These are phyloP conservation scores for Sesbania bispinosa DNA, from an alignment of 306 rosid species.

Conservation along the genomic window DNA sequence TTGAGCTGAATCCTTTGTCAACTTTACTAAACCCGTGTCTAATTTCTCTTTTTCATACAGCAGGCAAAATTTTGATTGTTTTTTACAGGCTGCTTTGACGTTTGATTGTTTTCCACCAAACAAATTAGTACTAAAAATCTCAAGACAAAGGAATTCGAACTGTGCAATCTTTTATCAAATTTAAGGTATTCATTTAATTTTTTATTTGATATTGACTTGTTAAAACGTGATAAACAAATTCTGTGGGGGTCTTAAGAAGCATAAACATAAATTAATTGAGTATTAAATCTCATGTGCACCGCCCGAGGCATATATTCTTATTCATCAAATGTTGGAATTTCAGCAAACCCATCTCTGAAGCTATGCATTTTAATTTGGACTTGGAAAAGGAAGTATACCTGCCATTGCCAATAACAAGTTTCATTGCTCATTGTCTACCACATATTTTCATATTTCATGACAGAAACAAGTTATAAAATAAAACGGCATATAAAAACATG, in stretches of 20 bases:
- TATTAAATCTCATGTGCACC: neutral
- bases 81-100: neutral
- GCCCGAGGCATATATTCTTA: neutral
- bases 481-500: neutral
- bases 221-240: neutral
- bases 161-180: neutral
- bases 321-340: neutral
- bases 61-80: neutral
- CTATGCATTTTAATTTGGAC: neutral
- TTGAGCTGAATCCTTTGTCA: neutral
- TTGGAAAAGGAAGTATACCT: conserved; percentile 26
- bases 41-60: neutral
- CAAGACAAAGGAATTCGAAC: neutral
- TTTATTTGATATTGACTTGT: neutral
- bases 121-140: neutral
- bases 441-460: neutral
- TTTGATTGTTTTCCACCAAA: neutral
- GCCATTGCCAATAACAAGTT: neutral
- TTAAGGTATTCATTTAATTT: neutral
- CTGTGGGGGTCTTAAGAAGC: neutral
- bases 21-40: neutral
- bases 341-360: neutral
- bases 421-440: neutral
- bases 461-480: no score
- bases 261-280: neutral